These are phyloP conservation scores for Psilocybe subaeruginosa DNA, from an alignment of 768 basidiomycete genomes.

Conservation along the genomic window DNA sequence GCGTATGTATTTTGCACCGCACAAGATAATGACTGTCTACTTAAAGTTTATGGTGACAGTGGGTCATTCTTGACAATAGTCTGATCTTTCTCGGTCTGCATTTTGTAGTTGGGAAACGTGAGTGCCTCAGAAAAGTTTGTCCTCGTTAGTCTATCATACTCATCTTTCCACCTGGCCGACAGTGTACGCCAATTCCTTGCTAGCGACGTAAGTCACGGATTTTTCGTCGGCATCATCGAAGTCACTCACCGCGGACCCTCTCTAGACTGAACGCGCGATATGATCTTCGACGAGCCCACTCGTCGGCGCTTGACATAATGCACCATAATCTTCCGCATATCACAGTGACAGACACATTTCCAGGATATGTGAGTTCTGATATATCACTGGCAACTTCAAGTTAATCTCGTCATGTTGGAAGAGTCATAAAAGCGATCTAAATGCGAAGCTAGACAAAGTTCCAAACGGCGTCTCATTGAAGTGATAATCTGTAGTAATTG, in stretches of 20 bases:
- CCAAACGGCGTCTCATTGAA: too few relatives aligned
- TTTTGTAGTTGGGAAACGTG: slow-evolving; percentile 47
- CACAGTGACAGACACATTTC: slow-evolving; percentile 2
- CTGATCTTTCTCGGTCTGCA: slow-evolving; percentile 48
- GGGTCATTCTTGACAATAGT: slow-evolving; percentile 43
- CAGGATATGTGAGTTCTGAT: neutral
- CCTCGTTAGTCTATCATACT: neutral
- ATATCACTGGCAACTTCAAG: neutral
- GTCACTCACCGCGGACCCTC: neutral
- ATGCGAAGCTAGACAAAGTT: too few relatives aligned
- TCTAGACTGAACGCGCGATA: neutral
- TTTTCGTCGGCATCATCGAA: neutral
- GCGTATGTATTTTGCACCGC: slow-evolving; percentile 29
- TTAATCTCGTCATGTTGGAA: neutral
- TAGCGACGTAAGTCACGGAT: slow-evolving; percentile 22
- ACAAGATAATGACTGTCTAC: neutral
- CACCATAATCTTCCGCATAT: slow-evolving; percentile 1
- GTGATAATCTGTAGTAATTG: too few relatives aligned
- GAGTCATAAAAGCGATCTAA: neutral
- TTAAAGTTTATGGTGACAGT: slow-evolving; percentile 29
- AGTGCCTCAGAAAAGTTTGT: slow-evolving; percentile 5
- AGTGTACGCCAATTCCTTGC: slow-evolving; percentile 53
- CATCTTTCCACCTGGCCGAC: neutral
- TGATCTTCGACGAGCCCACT: neutral
- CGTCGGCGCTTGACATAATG: neutral